Conservation (phyloP, 2,329 filamentous ascomycete genomes). For the Metarhizium rileyi region DNA sequence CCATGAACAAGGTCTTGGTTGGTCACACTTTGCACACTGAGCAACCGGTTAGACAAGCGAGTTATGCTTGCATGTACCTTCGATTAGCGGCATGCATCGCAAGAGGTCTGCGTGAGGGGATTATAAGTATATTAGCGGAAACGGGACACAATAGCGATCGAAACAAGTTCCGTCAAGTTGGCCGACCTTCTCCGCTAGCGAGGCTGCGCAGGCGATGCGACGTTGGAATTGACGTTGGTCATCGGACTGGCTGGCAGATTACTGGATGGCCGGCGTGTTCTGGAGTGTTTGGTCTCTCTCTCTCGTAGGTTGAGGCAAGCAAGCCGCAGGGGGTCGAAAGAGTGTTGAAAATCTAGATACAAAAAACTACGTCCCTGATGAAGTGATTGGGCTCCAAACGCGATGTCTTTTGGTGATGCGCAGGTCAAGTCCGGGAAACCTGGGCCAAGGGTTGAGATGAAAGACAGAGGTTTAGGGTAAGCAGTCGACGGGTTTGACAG, state of each 20-base stretch:
- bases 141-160: not conserved
- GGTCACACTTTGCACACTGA: conserved; percentile 13
- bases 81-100: conserved; percentile 16
- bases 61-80: conserved; percentile 11
- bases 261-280: not conserved
- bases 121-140: not conserved
- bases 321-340: too few relatives aligned
- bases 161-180: conserved; percentile 1
- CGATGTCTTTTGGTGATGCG: not conserved
- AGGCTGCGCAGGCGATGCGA: not conserved
- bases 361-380: too few relatives aligned
- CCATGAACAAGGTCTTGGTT: conserved; percentile 17
- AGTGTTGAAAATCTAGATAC: too few relatives aligned
- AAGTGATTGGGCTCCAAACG: too few relatives aligned
- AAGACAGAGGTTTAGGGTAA: too few relatives aligned
- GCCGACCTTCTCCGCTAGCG: conserved; percentile 15
- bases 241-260: not conserved
- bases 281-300: too few relatives aligned
- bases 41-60: not conserved
- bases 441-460: too few relatives aligned
- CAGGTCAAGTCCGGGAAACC: not conserved
- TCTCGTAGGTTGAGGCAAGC: too few relatives aligned
- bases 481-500: too few relatives aligned
- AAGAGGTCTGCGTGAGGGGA: conserved; percentile 14
- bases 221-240: not conserved